Percentiles rank a stretch among this genome's conserved stretches.
phyloP scores from a whole-genome alignment of 768 basidiomycete genomes.

The Megacollybia marginata region DNA sequence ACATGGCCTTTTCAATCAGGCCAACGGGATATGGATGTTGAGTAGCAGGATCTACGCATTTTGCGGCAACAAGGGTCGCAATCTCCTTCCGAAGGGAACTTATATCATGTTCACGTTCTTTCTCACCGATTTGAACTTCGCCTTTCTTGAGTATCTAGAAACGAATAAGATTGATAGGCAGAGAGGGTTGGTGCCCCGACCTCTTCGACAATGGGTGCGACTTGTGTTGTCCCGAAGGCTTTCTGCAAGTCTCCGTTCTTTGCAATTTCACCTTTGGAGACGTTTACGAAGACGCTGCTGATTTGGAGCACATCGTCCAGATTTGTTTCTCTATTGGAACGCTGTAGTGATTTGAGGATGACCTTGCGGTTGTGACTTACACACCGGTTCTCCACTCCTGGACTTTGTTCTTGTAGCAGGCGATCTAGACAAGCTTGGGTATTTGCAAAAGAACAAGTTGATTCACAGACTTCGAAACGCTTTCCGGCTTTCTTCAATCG shows the following conservation, averaged over 20 bases:
- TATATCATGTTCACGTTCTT: constrained; percentile 91
- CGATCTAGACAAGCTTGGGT: constrained; percentile 43
- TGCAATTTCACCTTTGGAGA: constrained; percentile 93
- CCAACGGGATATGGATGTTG: constrained; percentile 87
- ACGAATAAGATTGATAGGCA: background rate
- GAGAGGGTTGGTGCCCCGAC: constrained; percentile 27
- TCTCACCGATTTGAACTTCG: constrained; percentile 94
- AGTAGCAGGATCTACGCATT: constrained; percentile 90
- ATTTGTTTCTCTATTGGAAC: constrained; percentile 68
- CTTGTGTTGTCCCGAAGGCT: constrained; percentile 74
- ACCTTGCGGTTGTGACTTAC: constrained; percentile 33
- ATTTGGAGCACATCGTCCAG: constrained; percentile 96
- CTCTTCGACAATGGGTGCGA: constrained; percentile 73
- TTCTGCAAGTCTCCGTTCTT: constrained; percentile 87
- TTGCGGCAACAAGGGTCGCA: constrained; percentile 89
- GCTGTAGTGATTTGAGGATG: background rate
- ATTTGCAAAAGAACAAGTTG: background rate
- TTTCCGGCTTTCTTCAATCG: constrained; percentile 96
- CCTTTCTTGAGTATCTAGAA: constrained; percentile 88
- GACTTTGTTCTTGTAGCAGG: constrained; percentile 99
- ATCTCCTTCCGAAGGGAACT: constrained; percentile 80
- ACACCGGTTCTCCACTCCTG: constrained; percentile 93
- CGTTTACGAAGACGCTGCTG: constrained; percentile 91
- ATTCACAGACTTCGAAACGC: constrained; percentile 78
- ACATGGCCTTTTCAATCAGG: constrained; percentile 97